These are phyloP conservation scores for Plasmodium falciparum DNA, from an alignment of 169 alveolate genomes.

Conservation along the genomic window DNA sequence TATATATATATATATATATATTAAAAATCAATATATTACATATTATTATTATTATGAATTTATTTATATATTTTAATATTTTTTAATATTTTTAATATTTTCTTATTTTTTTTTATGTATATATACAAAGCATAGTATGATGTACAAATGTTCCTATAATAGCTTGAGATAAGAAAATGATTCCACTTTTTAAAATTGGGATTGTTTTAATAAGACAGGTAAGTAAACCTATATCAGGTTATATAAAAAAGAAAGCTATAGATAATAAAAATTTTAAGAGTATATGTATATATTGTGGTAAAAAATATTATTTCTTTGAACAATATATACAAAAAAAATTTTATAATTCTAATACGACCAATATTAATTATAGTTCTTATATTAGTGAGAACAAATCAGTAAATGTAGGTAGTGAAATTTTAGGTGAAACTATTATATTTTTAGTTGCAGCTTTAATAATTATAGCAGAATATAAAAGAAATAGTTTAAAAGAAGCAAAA, in stretches of 20 bases:
- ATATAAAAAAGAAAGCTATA: conserved; percentile 83
- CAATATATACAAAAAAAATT: conserved; percentile 83
- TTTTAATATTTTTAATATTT: no score
- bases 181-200: conserved; percentile 85
- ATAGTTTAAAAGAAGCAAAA: conserved; percentile 82
- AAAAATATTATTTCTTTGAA: conserved; percentile 84
- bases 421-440: conserved; percentile 83
- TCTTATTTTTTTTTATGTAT: no score
- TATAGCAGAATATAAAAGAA: conserved; percentile 84
- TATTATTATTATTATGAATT: no score
- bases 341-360: conserved; percentile 76
- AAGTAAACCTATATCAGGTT: conserved; percentile 86
- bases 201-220: conserved; percentile 84
- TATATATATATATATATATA: no score
- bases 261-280: conserved; percentile 82
- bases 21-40: no score
- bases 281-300: conserved; percentile 84
- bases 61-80: no score
- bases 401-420: conserved; percentile 84
- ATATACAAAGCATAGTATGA: no score
- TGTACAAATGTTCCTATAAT: neutral
- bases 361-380: conserved; percentile 79
- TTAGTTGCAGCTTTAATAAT: conserved; percentile 82
- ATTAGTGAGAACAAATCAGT: conserved; percentile 84
- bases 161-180: conserved; percentile 76